These are phyloP conservation scores for Planoprotostelium fungivorum DNA, from an alignment of 78 protist species.

Conservation along the genomic window DNA sequence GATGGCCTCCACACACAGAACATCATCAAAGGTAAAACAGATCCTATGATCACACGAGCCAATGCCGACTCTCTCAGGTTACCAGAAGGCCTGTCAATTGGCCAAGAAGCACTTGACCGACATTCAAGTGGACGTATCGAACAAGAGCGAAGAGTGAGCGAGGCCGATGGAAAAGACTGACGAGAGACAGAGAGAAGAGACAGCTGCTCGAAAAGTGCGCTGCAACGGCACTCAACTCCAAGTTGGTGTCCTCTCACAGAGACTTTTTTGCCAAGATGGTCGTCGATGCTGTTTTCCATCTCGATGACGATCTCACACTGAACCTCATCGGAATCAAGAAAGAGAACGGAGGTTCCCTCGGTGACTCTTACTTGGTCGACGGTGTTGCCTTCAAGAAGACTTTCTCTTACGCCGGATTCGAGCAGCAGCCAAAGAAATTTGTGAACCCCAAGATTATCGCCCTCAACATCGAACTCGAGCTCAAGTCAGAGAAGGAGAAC, in stretches of 20 bases:
- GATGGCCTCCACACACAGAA: constrained; percentile 98
- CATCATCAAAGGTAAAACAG: constrained; percentile 69
- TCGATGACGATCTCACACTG: constrained; percentile 76
- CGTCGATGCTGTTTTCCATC: constrained; percentile 91
- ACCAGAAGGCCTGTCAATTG: constrained; percentile 71
- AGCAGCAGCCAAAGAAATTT: constrained; percentile 98
- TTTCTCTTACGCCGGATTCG: constrained; percentile 99
- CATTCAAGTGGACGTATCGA: constrained; percentile 19
- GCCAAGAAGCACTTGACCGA: constrained; percentile 49
- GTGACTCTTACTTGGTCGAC: constrained; percentile 91
- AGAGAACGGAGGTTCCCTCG: constrained; percentile 92
- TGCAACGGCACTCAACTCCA: constrained; percentile 95
- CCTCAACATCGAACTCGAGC: constrained; percentile 98
- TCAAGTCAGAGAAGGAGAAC: constrained; percentile 96
- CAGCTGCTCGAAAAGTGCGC: constrained; percentile 90
- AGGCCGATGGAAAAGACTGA: not conserved
- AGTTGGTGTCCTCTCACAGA: constrained; percentile 84
- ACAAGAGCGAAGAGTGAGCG: not conserved
- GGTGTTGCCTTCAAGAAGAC: constrained; percentile 99
- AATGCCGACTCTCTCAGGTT: constrained; percentile 36
- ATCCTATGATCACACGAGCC: not conserved
- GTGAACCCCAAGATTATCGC: constrained; percentile 84
- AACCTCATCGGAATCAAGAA: constrained; percentile 97
- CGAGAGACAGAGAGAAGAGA: constrained; percentile 25
- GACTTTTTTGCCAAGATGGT: constrained; percentile 94